Conservation (phyloP, 83 land plant species). For the Thuja plicata region DNA sequence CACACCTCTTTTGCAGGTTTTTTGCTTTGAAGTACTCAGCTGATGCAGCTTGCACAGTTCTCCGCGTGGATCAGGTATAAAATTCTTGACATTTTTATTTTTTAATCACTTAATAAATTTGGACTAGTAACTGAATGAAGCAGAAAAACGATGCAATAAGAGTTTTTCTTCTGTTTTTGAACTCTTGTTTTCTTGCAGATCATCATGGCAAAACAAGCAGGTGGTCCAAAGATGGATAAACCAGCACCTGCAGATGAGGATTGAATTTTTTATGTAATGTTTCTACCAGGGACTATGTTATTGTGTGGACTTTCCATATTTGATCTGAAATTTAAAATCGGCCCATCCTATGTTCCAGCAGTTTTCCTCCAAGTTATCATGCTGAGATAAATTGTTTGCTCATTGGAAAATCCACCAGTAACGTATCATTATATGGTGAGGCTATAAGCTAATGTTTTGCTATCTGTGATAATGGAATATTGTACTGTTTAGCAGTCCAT, state of each 20-base stretch:
- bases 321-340: not conserved
- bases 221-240: conserved; percentile 75
- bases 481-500: not conserved
- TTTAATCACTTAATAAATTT: not conserved
- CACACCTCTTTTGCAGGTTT: conserved; percentile 37
- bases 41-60: conserved; percentile 96
- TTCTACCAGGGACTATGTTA: not conserved
- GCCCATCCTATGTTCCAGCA: not conserved
- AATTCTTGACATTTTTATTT: not conserved
- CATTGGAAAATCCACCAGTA: not conserved
- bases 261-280: conserved; percentile 19
- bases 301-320: not conserved
- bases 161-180: not conserved
- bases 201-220: conserved; percentile 90
- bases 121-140: not conserved
- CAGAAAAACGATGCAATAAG: not conserved
- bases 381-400: not conserved
- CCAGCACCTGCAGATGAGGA: conserved; percentile 81
- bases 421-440: not conserved
- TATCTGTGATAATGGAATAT: not conserved
- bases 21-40: conserved; percentile 96
- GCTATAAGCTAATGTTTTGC: not conserved
- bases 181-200: conserved; percentile 45
- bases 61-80: conserved; percentile 90
- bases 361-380: not conserved